Evolutionary conservation across 2,329 filamentous ascomycete species (phyloP), one percentile per base, ranked within the genome.

Genomic region (Colletotrichum lini): DNA sequence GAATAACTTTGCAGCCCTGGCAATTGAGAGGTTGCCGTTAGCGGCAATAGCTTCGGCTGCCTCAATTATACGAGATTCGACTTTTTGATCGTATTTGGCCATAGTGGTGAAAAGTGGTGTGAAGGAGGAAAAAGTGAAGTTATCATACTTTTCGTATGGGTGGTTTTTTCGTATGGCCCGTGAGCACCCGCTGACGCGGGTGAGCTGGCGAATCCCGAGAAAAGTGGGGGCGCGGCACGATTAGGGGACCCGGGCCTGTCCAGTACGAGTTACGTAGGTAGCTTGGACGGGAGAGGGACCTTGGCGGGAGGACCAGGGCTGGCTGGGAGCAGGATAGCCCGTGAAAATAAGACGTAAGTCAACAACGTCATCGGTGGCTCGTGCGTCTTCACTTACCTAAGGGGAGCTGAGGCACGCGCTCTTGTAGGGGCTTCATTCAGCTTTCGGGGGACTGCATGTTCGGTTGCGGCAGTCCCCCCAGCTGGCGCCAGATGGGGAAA

Each of bases 321-420:
- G 53, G 40, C 44, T 63, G 52, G 47, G 52, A 52, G 59, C 59
- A 63, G 63, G 42, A 56, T 42, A 61, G 38, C 59, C 21, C n/a
- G 30, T 45, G 47, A 50, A 54, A 63, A 59, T 56, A 49, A 54
- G 42, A 64, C 63, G 70, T 66, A 66, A 74, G 71, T 73, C 72
- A 64, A 74, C 72, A 74, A 74, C 72, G 72, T 74, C 72, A 74
- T 74, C 54, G 64, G 64, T 74, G 72, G 72, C 72, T 72, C 62
- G 70, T 73, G 72, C 66, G 26, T 49, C 50, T 35, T n/a, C 23
- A 13, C 16, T n/a, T 35, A n/a, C n/a, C n/a, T n/a, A n/a, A 8
- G 35, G 26, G 42, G 61, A 64, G 61, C 61, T 57, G 47, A 64
- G 35, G 47, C n/a, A 50, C 44, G n/a, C 44, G 13, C 44, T 42